These are phyloP conservation scores for Globisporangium nunn DNA, from an alignment of 352 stramenopile species.

Conservation along the genomic window DNA sequence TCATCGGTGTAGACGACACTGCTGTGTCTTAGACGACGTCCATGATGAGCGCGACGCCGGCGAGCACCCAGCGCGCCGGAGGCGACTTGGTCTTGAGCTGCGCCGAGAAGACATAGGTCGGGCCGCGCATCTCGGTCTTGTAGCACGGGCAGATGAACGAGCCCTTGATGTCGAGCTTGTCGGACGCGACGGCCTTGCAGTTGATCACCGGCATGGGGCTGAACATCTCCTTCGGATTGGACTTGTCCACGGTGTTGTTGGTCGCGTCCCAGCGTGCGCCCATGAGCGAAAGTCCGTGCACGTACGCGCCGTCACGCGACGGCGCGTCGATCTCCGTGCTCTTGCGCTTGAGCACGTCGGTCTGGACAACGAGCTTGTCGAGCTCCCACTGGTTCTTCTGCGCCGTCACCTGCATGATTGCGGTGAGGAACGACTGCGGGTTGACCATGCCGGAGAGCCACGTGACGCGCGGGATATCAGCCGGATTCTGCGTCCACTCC, in stretches of 20 bases:
- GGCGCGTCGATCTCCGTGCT: constrained; percentile 83
- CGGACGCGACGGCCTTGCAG: constrained; percentile 92
- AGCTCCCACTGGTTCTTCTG: constrained; percentile 96
- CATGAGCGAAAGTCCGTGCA: constrained; percentile 93
- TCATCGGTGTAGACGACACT: no score
- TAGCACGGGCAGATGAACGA: constrained; percentile 96
- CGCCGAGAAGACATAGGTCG: constrained; percentile 96
- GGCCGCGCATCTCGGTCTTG: constrained; percentile 94
- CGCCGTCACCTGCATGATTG: constrained; percentile 96
- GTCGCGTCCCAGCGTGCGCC: constrained; percentile 93
- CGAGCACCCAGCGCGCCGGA: constrained; percentile 91
- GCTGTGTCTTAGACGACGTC: constrained; percentile 76
- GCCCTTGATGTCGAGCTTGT: constrained; percentile 94
- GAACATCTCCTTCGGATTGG: constrained; percentile 98
- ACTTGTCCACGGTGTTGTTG: constrained; percentile 92
- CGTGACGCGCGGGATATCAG: constrained; percentile 94
- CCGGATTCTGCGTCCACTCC: constrained; percentile 95
- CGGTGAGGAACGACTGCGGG: constrained; percentile 95
- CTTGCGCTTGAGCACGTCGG: constrained; percentile 94
- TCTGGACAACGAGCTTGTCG: constrained; percentile 96
- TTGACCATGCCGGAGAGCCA: constrained; percentile 95
- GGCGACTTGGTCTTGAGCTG: constrained; percentile 97
- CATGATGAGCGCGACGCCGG: constrained; percentile 95
- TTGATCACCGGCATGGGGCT: constrained; percentile 97
- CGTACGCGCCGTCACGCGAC: constrained; percentile 92